A percentile compares a stretch with the other conserved stretches of the same genome.
Conservation (phyloP, 1,139 yeast genomes). For the Yamadazyma triangularis region DNA sequence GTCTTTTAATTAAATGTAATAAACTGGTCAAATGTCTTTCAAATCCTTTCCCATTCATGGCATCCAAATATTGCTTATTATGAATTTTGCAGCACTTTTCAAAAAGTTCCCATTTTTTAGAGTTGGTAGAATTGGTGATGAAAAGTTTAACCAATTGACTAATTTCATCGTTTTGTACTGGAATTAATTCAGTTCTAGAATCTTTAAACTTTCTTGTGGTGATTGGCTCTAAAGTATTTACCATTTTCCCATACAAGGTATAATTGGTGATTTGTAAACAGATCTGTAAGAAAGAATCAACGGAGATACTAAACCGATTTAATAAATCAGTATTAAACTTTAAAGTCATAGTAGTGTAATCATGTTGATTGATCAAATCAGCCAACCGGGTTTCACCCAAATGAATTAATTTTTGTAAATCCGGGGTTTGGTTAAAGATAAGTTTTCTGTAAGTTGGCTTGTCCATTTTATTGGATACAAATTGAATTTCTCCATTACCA, state of each 20-base stretch:
- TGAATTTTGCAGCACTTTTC: constrained; percentile 51
- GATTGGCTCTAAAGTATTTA: constrained; percentile 67
- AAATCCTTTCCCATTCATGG: constrained; percentile 62
- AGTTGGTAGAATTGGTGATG: constrained; percentile 47
- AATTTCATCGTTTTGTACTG: constrained; percentile 55
- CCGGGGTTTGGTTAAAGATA: constrained; percentile 47
- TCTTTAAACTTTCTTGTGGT: constrained; percentile 65
- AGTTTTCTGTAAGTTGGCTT: constrained; percentile 44
- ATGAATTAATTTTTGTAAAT: constrained; percentile 48
- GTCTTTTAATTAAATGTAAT: constrained; percentile 38
- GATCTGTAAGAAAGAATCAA: constrained; percentile 66
- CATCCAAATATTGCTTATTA: constrained; percentile 41
- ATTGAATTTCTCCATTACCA: constrained; percentile 31
- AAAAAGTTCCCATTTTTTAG: constrained; percentile 49
- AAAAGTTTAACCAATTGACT: constrained; percentile 55
- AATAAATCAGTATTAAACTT: constrained; percentile 45
- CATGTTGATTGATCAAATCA: constrained; percentile 70
- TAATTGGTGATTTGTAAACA: constrained; percentile 68
- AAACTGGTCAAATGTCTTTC: constrained; percentile 69
- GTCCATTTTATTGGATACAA: constrained; percentile 27
- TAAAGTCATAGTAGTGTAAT: constrained; percentile 41
- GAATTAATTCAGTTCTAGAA: constrained; percentile 64
- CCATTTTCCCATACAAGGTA: constrained; percentile 66
- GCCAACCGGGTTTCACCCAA: constrained; percentile 73
- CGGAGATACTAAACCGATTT: constrained; percentile 47